These are phyloP conservation scores for Pythium dissotocum DNA, from an alignment of 352 stramenopile species.

Conservation along the genomic window DNA sequence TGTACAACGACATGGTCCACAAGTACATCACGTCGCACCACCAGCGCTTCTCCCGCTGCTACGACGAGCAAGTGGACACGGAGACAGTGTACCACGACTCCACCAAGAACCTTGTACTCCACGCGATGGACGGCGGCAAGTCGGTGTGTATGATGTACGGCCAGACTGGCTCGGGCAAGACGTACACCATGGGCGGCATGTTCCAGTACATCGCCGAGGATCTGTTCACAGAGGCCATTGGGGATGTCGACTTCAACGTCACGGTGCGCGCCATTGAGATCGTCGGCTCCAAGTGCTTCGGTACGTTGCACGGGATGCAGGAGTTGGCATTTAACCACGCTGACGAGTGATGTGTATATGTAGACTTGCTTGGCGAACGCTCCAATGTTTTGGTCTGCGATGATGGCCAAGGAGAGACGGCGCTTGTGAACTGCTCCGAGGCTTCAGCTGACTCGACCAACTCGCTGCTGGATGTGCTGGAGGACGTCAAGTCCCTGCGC, in stretches of 20 bases:
- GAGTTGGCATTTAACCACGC: too few species aligned
- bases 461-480: slow-evolving; percentile 60
- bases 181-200: slow-evolving; percentile 81
- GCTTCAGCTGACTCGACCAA: slow-evolving; percentile 56
- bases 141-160: slow-evolving; percentile 85
- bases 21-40: slow-evolving; percentile 83
- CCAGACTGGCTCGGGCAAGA: slow-evolving; percentile 32
- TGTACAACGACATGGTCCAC: slow-evolving; percentile 90
- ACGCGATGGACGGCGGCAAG: slow-evolving; percentile 65
- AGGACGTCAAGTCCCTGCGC: slow-evolving; percentile 64
- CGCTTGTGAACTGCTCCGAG: slow-evolving; percentile 62
- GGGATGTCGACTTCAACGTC: slow-evolving; percentile 48
- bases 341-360: neutral
- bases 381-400: slow-evolving; percentile 74
- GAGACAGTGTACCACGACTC: slow-evolving; percentile 77
- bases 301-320: slow-evolving; percentile 21
- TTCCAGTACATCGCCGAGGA: slow-evolving; percentile 78
- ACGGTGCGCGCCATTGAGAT: slow-evolving; percentile 64
- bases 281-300: slow-evolving; percentile 63
- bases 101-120: slow-evolving; percentile 62
- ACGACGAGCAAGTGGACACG: slow-evolving; percentile 72
- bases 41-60: slow-evolving; percentile 76
- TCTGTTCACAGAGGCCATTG: slow-evolving; percentile 53
- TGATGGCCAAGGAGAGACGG: slow-evolving; percentile 60
- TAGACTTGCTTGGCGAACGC: slow-evolving; percentile 51